These are phyloP conservation scores for Chernovozyma aurita DNA, from an alignment of 1,139 yeast species.

Conservation along the genomic window DNA sequence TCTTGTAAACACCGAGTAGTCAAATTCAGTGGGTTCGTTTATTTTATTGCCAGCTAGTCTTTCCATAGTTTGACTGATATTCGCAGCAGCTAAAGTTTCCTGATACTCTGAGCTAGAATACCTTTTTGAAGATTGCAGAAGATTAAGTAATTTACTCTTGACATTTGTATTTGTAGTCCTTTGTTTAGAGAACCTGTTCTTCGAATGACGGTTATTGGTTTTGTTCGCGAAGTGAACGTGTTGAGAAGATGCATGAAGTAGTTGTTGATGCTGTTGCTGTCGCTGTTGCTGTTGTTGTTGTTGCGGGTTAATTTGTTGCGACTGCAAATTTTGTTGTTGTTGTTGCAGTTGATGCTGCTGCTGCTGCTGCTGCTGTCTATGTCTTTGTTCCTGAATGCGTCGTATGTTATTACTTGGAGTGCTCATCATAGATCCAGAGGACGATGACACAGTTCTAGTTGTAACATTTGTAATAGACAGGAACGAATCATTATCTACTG, in stretches of 20 bases:
- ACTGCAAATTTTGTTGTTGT: conserved; percentile 14
- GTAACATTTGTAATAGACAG: conserved; percentile 17
- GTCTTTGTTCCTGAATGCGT: conserved; percentile 19
- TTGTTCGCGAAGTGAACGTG: neutral
- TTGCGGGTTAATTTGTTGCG: conserved; percentile 4
- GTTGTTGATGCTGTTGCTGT: conserved; percentile 13
- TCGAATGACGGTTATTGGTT: neutral
- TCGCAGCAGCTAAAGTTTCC: conserved; percentile 1
- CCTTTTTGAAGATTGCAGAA: conserved; percentile 21
- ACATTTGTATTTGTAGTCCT: conserved; percentile 12
- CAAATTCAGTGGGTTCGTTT: conserved; percentile 10
- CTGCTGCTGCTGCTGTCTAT: conserved; percentile 12
- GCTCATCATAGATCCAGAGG: conserved; percentile 30
- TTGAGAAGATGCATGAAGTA: neutral
- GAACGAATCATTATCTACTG: conserved; percentile 14
- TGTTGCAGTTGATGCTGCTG: conserved; percentile 13
- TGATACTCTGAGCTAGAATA: neutral
- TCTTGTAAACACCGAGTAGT: conserved; percentile 22
- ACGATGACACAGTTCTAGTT: conserved; percentile 22
- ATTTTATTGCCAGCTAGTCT: conserved; percentile 1
- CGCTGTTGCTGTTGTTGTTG: conserved; percentile 16
- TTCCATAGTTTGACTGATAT: conserved; percentile 7
- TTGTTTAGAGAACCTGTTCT: neutral
- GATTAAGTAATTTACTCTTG: conserved; percentile 25
- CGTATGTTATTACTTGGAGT: conserved; percentile 31